Conservation (phyloP, 176 grass and related monocot genomes). For the Cenchrus purpureus region DNA sequence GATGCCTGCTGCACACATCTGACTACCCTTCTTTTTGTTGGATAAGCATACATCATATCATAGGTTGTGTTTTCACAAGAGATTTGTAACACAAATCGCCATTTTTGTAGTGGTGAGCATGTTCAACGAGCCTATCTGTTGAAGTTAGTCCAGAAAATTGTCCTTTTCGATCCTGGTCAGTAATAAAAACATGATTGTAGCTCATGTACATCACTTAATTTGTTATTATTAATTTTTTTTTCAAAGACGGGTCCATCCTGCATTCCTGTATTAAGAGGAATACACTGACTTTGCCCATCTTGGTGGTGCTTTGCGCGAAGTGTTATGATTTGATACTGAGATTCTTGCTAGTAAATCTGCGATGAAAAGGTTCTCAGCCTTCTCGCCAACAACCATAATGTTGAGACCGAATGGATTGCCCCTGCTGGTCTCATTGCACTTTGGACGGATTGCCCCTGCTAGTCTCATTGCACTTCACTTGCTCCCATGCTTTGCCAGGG, state of each 20-base stretch:
- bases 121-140: not conserved
- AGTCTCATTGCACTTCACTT: not conserved
- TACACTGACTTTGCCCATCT: not conserved
- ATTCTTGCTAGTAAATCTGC: too few relatives aligned
- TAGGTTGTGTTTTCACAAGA: constrained; percentile 14
- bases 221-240: not conserved
- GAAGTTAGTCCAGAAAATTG: not conserved
- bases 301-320: not conserved
- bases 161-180: not conserved
- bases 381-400: too few relatives aligned
- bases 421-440: too few relatives aligned
- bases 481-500: not conserved
- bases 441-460: too few relatives aligned
- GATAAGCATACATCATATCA: not conserved
- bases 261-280: not conserved
- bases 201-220: not conserved
- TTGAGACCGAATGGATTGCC: too few relatives aligned
- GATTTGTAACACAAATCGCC: constrained; percentile 20
- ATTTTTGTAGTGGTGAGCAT: constrained; percentile 32
- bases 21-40: not conserved
- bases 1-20: not conserved
- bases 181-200: constrained; percentile 23
- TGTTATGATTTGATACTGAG: not conserved
- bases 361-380: too few relatives aligned
- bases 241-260: not conserved